Base-by-base conservation (phyloP, 805 yeast genomes). In the Myxozyma sirexii region DNA sequence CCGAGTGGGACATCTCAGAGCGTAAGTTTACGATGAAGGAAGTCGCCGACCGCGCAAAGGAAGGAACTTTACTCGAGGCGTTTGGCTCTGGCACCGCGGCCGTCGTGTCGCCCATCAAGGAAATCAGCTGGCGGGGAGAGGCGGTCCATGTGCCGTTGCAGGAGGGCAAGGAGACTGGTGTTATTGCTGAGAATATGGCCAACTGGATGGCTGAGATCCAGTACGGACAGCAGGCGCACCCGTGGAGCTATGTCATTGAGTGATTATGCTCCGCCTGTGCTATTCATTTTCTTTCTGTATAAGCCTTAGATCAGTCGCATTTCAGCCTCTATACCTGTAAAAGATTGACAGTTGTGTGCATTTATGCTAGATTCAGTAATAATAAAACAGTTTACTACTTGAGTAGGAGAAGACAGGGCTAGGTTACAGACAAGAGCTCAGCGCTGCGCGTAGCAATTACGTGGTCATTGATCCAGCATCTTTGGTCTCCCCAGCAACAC, bases 11-110 rank as follows among this genome's bases (percentile, higher is more conserved):
- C 29, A 77, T 93, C 62, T 81, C 77, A 70, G 98, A 93, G 80
- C 87, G 98, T 76, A 83, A 85, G 75, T 87, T 80, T 77, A 82
- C 94, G 64, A 91, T 94, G 67, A 72, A 75, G 64, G 98, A 93
- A 77, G 88, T 93, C 59, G 82, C 80, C 52, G 90, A 87, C 69
- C 84, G 84, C 68, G 87, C 97, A 48, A 79, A 76, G 52, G 83
- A 85, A 74, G 96, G 97, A 62, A 87, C 88, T 72, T 81, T 93
- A 69, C 82, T 92, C 7, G 99, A 94, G 80, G 96, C 97, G 21
- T 93, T 93, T 70, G 98, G 98, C 68, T 80, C 97, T 21, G 99
- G 99, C 71, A 93, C 99, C 58, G 98, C 99, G 62, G 98, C 97
- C 45, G 85, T 93, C 71, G 98, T 94, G 47, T 85, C 96, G 38